Evolutionary conservation across 768 basidiomycete species (phyloP), one percentile per base, ranked within the genome.

Genomic region (Tricholoma flavovirens): DNA sequence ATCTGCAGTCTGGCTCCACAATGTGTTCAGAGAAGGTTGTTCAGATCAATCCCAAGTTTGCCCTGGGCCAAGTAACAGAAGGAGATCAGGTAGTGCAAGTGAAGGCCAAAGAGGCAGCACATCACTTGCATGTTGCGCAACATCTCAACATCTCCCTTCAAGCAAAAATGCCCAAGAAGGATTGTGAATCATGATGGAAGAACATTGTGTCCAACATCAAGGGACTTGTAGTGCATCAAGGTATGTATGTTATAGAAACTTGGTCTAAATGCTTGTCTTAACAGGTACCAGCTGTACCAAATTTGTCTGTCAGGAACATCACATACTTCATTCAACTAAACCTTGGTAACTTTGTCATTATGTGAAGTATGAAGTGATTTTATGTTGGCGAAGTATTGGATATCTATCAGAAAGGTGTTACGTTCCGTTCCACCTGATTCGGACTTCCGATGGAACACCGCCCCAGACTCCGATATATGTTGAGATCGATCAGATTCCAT

Each of bases 181-280:
- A 33, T 33, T 56, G 59, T 22, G 56, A 57, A 30, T 4, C 57
- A 29, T 54, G 56, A 14, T 57, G 59, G 59, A 43, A 57, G 43
- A 46, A 21, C 12, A 42, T 53, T 24, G 52, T 33, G n/a, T 11
- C 15, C 11, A 40, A 24, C 8, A 22, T 53, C 36, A 35, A 33
- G 22, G 15, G 24, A 11, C 15, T 53, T 17, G 15, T 53, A 12
- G 11, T 11, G 38, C 32, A 36, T 15, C 12, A n/a, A 11, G 21
- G 52, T 53, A 15, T n/a, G 38, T 43, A 35, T 19, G 11, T 22
- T 51, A 21, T 35, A 51, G 17, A 8, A 51, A 22, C 51, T 17
- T 4, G 10, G 11, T 36, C 14, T 8, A 9, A 30, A 53, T 36
- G 26, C 15, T 26, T 53, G 17, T 33, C 32, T 33, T 33, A 33